Conservation (phyloP, 2,329 filamentous ascomycete genomes). For the Hypoxylon rubiginosum region DNA sequence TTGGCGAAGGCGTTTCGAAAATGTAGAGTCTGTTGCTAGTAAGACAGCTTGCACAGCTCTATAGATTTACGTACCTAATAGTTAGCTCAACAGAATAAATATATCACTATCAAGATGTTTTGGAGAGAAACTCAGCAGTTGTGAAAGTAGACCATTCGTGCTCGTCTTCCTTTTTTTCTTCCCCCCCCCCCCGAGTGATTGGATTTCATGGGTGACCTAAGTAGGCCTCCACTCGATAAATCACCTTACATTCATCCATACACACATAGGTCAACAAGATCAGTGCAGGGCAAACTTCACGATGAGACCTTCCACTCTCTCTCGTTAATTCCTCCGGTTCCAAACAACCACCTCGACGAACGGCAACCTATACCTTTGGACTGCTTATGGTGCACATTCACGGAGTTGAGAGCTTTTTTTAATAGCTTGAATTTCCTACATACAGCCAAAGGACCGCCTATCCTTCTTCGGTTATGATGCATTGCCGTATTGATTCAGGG, state of each 20-base stretch:
- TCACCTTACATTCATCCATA: neutral
- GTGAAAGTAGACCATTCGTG: no score
- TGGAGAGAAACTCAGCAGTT: no score
- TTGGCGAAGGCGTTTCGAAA: neutral
- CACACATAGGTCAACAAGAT: neutral
- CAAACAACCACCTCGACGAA: neutral
- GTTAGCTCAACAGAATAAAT: conserved; percentile 13
- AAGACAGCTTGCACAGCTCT: neutral
- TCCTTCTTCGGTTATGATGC: neutral
- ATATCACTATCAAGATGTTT: neutral
- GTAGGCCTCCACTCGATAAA: no score
- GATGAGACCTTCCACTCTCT: no score
- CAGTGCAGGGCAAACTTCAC: no score
- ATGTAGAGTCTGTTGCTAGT: no score
- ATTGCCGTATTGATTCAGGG: neutral
- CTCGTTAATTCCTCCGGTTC: neutral
- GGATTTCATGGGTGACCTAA: no score
- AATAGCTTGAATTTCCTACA: neutral
- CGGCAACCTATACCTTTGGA: neutral
- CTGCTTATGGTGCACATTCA: no score
- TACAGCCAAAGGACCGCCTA: neutral
- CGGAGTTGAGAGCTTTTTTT: neutral
- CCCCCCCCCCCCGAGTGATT: no score
- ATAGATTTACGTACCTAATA: neutral
- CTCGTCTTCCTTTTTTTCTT: no score